Evolutionary conservation across 176 grass and related monocot species (phyloP), one percentile per base, ranked within the genome.

Genomic region (Oryza brachyantha): DNA sequence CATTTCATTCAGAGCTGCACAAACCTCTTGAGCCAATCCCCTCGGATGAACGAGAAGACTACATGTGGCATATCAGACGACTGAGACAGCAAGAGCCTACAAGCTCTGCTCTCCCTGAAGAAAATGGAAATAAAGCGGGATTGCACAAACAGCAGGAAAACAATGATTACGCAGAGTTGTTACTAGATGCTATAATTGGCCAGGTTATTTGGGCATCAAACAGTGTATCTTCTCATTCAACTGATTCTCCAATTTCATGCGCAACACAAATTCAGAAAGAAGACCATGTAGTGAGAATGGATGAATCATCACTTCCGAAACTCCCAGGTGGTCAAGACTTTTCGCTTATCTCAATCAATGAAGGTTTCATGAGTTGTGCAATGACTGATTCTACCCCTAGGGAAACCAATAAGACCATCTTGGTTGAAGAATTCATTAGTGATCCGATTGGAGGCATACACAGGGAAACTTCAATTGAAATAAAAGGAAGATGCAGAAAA

Each of bases 401-500:
- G 10, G 76, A 77, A 50, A 69, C 68, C 27, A 66, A 69, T 38
- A 80, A 61, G 65, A 64, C 60, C 29, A n/a, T 72, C 7, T 57
- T 57, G 48, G 68, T 39, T 65, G 48, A 84, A 86, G 71, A 90
- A 54, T 70, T 54, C 34, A 68, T 65, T 24, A 48, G n/a, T 61
- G 32, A 36, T 61, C 46, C 39, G 39, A 26, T 55, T 75, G 55
- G 83, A 79, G 46, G 64, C 66, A 10, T 26, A 5, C 57, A 22
- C 5, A 25, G 48, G 60, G 24, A 38, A 87, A 87, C 75, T 83
- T 88, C 72, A 55, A 55, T 72, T 35, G 74, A 75, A 50, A 84
- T 68, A 31, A 89, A 89, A 74, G 86, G 78, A 64, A 64, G 57
- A 77, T 19, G 59, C 64, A 66, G 62, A 79, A 91, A 70, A 41